Base-by-base conservation (phyloP, 2,329 filamentous ascomycete genomes). In the Apiospora koreana region DNA sequence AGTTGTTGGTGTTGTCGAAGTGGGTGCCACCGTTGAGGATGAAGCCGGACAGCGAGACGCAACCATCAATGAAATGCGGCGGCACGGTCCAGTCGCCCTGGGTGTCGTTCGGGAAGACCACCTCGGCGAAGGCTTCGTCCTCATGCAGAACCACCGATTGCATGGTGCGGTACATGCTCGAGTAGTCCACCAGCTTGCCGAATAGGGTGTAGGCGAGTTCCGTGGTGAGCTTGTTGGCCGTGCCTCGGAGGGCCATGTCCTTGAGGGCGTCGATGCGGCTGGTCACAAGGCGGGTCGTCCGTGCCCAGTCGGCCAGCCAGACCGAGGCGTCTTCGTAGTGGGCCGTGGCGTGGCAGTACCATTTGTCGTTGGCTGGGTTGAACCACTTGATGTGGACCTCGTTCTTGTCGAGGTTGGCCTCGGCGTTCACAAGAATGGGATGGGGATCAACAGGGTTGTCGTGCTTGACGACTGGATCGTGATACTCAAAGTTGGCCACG, bases 181-280 rank as follows among this genome's bases (percentile, higher is more conserved):
- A 80, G 72, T 88, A 89, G 73, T 88, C 85, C 4, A 88, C 87
- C 2, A 89, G 78, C 38, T 85, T 83, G 38, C 84, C 76, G 76
- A 87, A 87, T 0, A 87, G 86, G 81, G 93, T 93, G 86, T 95
- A 95, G 16, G 91, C 90, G 82, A 93, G 50, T 28, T 58, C 50
- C 16, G 50, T 58, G 5, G 50, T 58, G 14, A 58, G 50, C 50
- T 58, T 88, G 62, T 90, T 90, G 41, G 91, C 90, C 69, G 86
- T 85, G 48, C 91, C 91, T 48, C 82, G 84, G 73, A 86, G 81
- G 62, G 91, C 89, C 73, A 88, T 89, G 72, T 87, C 80, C 72
- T 84, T 79, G 4, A 90, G 83, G 58, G 83, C 81, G n/a, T 88
- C 82, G 69, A 91, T 84, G 70, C 88, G 86, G 31, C 84, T 84